Conservation (phyloP, 1,139 yeast genomes). For the Meyerozyma guilliermondii region DNA sequence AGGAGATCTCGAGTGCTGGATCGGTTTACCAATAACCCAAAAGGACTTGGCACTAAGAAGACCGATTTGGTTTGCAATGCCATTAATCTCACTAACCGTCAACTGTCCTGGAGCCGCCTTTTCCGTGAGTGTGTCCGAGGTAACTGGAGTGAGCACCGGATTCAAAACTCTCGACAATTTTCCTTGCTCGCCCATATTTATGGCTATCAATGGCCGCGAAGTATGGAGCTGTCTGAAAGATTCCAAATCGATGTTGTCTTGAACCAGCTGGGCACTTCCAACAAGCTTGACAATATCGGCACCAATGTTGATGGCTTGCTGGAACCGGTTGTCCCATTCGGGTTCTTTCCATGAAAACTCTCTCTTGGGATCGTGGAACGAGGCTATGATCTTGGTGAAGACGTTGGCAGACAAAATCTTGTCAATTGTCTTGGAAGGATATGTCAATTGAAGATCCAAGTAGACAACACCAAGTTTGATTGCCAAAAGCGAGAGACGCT, state of each 20-base stretch:
- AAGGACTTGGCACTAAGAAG: conserved; percentile 52
- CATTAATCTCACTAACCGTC: conserved; percentile 56
- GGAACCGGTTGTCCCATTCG: conserved; percentile 72
- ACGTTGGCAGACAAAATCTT: conserved; percentile 37
- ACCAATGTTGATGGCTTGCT: conserved; percentile 58
- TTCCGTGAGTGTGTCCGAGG: conserved; percentile 58
- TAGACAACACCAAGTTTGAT: conserved; percentile 61
- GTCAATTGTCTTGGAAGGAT: conserved; percentile 27
- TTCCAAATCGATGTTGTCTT: conserved; percentile 71
- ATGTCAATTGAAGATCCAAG: conserved; percentile 49
- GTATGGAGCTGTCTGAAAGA: conserved; percentile 52
- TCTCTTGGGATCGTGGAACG: conserved; percentile 72
- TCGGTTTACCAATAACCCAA: conserved; percentile 79
- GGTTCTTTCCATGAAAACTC: conserved; percentile 57
- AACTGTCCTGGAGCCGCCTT: conserved; percentile 80
- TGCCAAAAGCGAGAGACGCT: conserved; percentile 54
- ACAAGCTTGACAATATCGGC: conserved; percentile 82
- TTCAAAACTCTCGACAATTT: conserved; percentile 77
- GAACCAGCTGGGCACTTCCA: conserved; percentile 60
- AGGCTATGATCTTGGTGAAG: conserved; percentile 70
- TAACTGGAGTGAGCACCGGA: conserved; percentile 74
- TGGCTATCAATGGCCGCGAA: conserved; percentile 68
- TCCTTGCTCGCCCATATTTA: conserved; percentile 76
- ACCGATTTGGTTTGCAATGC: conserved; percentile 58
- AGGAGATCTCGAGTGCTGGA: conserved; percentile 86